Conservation (phyloP, 352 stramenopile genomes). For the Phytophthora brassicae region DNA sequence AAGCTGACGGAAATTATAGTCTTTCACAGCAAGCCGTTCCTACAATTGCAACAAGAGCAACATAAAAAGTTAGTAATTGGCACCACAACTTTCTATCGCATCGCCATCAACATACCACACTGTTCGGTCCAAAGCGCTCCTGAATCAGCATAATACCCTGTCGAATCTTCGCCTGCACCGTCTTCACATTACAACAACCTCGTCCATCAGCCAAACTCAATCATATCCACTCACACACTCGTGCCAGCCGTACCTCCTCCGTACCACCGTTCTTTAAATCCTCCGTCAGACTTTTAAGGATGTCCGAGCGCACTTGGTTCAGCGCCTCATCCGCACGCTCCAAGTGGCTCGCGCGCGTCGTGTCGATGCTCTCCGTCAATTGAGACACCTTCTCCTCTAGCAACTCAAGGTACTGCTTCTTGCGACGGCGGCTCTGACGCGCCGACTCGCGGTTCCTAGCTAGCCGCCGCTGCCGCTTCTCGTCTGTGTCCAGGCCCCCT, state of each 20-base stretch:
- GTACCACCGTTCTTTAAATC: constrained; percentile 66
- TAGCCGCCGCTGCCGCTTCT: constrained; percentile 76
- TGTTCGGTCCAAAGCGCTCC: constrained; percentile 84
- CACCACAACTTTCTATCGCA: neutral
- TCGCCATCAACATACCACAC: constrained; percentile 41
- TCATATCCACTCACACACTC: neutral
- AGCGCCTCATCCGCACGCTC: constrained; percentile 77
- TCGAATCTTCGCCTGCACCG: constrained; percentile 70
- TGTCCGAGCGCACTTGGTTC: constrained; percentile 74
- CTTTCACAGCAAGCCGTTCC: constrained; percentile 84
- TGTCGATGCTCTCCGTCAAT: constrained; percentile 86
- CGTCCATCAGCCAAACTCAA: neutral
- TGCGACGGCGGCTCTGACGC: constrained; percentile 84
- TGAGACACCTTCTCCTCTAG: constrained; percentile 90
- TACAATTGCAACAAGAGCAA: constrained; percentile 20
- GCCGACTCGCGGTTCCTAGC: constrained; percentile 88
- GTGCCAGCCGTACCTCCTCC: constrained; percentile 39
- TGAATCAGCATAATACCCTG: constrained; percentile 79
- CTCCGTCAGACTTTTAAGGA: constrained; percentile 65
- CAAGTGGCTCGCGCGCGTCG: constrained; percentile 73
- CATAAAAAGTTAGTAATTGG: neutral
- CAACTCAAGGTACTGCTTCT: constrained; percentile 90
- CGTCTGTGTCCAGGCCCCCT: constrained; percentile 57
- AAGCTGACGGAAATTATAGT: constrained; percentile 90
- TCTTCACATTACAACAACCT: constrained; percentile 26